Percentiles rank a stretch among this genome's conserved stretches.
Conservation (phyloP, 352 stramenopile genomes). For the Thalassiosira sp. region DNA sequence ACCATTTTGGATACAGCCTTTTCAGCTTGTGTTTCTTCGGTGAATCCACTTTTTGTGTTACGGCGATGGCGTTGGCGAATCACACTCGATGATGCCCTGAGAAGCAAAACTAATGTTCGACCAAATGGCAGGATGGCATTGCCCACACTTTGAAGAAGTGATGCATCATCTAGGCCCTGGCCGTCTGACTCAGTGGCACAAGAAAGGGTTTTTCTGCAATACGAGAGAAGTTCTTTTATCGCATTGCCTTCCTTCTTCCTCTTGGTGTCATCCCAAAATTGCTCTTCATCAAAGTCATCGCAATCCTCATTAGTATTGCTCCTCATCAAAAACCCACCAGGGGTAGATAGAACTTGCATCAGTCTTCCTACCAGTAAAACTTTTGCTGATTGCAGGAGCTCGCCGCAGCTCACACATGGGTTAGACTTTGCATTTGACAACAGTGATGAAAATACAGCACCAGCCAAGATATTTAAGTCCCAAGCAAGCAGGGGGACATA, state of each 20-base stretch:
- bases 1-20: conserved; percentile 44
- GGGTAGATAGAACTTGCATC: conserved; percentile 75
- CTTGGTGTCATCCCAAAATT: conserved; percentile 58
- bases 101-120: conserved; percentile 73
- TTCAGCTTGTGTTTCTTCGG: conserved; percentile 22
- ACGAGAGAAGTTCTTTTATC: conserved; percentile 54
- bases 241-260: conserved; percentile 56
- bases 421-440: conserved; percentile 56
- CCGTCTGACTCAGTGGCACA: conserved; percentile 18
- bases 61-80: conserved; percentile 52
- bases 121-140: conserved; percentile 78
- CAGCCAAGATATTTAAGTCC: conserved; percentile 80
- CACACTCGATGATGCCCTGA: conserved; percentile 62
- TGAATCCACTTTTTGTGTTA: conserved; percentile 3
- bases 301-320: conserved; percentile 46
- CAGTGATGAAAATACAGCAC: conserved; percentile 77
- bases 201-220: conserved; percentile 52
- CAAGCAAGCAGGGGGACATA: conserved; percentile 81
- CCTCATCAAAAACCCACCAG: conserved; percentile 60
- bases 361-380: conserved; percentile 71
- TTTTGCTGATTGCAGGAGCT: conserved; percentile 64
- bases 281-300: conserved; percentile 66
- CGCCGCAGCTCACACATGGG: conserved; percentile 45
- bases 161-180: conserved; percentile 37
- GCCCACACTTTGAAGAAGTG: conserved; percentile 66